phyloP scores from a whole-genome alignment of 371 early-diverging fungal genomes.

The Mucor velutinosus region DNA sequence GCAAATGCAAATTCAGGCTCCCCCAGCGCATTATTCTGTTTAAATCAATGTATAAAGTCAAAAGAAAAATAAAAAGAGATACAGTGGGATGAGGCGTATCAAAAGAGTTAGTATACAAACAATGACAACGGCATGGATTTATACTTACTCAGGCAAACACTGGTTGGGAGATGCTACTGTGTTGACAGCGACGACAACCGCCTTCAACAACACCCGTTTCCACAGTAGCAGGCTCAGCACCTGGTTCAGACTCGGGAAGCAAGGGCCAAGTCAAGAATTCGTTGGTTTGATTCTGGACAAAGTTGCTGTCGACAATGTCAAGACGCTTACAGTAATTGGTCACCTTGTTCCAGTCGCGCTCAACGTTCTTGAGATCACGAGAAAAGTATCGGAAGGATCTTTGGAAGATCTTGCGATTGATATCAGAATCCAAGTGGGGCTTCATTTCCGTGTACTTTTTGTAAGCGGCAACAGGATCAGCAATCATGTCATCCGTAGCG shows the following conservation, averaged over 20 bases:
- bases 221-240: conserved; percentile 41
- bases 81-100: neutral
- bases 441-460: conserved; percentile 61
- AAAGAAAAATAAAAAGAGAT: neutral
- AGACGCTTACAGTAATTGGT: conserved; percentile 67
- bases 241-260: conserved; percentile 41
- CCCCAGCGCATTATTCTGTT: conserved; percentile 52
- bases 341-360: conserved; percentile 73
- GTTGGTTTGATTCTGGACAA: conserved; percentile 68
- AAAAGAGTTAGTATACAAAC: neutral
- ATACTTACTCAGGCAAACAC: conserved; percentile 9
- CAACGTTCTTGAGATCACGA: conserved; percentile 60
- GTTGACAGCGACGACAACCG: conserved; percentile 15
- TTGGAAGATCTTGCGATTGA: conserved; percentile 68
- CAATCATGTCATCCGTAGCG: conserved; percentile 59
- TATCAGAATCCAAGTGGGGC: conserved; percentile 54
- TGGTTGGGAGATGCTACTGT: conserved; percentile 21
- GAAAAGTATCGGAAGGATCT: conserved; percentile 69
- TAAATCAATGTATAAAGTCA: neutral
- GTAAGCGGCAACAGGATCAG: conserved; percentile 56
- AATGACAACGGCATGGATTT: neutral
- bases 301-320: conserved; percentile 53
- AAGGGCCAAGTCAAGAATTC: conserved; percentile 53
- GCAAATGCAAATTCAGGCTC: conserved; percentile 30
- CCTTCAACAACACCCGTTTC: conserved; percentile 49